Percentiles rank a stretch among this genome's conserved stretches.
phyloP scores from a whole-genome alignment of 768 basidiomycete species.

The Arthromyces matolae region DNA sequence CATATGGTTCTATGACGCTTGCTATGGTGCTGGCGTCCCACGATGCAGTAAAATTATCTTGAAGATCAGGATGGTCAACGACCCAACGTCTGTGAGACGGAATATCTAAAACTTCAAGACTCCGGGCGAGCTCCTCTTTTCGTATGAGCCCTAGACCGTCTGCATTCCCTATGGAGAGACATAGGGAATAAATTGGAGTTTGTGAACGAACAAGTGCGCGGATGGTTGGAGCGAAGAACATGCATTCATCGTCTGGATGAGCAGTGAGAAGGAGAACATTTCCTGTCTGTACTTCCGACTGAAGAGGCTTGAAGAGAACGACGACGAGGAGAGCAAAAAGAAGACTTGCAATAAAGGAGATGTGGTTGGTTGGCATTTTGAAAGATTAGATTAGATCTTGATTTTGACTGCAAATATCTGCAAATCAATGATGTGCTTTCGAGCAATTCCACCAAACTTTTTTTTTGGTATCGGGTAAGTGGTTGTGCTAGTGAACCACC shows the following conservation, averaged over 20 bases:
- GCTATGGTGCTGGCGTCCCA: slow-evolving; percentile 68
- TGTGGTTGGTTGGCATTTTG: slow-evolving; percentile 5
- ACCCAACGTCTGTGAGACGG: slow-evolving; percentile 48
- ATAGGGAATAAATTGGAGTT: slow-evolving; percentile 46
- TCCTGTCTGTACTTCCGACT: slow-evolving; percentile 5
- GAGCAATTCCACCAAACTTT: slow-evolving; percentile 25
- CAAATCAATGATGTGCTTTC: slow-evolving; percentile 42
- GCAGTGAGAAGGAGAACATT: slow-evolving; percentile 75
- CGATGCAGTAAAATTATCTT: slow-evolving; percentile 64
- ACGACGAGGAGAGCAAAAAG: slow-evolving; percentile 29
- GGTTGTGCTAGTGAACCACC: slow-evolving; percentile 13
- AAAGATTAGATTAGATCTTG: slow-evolving; percentile 13
- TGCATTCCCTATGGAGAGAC: slow-evolving; percentile 76
- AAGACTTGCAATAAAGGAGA: too few relatives aligned
- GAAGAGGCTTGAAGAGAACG: slow-evolving; percentile 28
- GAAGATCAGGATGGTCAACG: slow-evolving; percentile 64
- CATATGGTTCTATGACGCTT: slow-evolving; percentile 52
- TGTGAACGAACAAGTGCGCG: slow-evolving; percentile 39
- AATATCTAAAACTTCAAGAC: slow-evolving; percentile 69
- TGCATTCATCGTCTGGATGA: slow-evolving; percentile 92
- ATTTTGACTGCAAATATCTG: slow-evolving; percentile 28
- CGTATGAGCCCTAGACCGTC: slow-evolving; percentile 68
- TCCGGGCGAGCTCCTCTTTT: slow-evolving; percentile 53
- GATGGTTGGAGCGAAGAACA: slow-evolving; percentile 91
- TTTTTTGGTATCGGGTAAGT: background rate